Base-by-base conservation (phyloP, 179 eudicot genomes). In the Actinidia arguta region DNA sequence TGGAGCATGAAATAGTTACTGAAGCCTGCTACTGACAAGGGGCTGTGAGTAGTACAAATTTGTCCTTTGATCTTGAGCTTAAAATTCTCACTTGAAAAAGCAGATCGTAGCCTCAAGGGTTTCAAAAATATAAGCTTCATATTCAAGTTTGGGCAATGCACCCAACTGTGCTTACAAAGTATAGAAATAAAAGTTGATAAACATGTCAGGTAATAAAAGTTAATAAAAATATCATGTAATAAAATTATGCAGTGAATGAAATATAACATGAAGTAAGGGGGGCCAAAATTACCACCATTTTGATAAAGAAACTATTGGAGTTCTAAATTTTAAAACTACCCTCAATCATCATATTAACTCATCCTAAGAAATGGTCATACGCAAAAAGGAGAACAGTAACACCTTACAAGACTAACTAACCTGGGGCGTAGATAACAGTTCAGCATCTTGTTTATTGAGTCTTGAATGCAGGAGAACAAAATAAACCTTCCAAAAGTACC, bases 401-500 rank as follows among this genome's bases (percentile, higher is more conserved):
- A 75, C 51, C 50, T 36, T 25, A 54, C 18, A 20, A 75, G 68
- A 54, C 50, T 27, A 75, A 81, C 89, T 85, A 81, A 93, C 99
- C 89, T 95, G 93, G 70, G 95, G 89, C 27, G 99, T 90, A 10
- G 98, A 88, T 88, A 96, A 88, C 78, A 91, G 88, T 31, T 87
- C 92, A 75, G 95, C 98, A 85, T 92, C 98, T 51, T 92, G 90
- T 82, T 84, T 92, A 83, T 84, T 90, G 39, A 96, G 93, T 87
- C 97, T 90, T 8, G 98, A 92, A 84, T 95, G 94, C 78, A 96
- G 86, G 54, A 96, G 94, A 85, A 93, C 99, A 82, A 96, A 96
- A 85, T 96, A 95, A 17, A 96, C 97, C 94, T 91, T 96, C 99
- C 99, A 96, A 88, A 96, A 96, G 91, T 89, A 93, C 55, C 93